These are phyloP conservation scores for Globisporangium irregulare DNA, from an alignment of 352 stramenopile genomes.

Conservation along the genomic window DNA sequence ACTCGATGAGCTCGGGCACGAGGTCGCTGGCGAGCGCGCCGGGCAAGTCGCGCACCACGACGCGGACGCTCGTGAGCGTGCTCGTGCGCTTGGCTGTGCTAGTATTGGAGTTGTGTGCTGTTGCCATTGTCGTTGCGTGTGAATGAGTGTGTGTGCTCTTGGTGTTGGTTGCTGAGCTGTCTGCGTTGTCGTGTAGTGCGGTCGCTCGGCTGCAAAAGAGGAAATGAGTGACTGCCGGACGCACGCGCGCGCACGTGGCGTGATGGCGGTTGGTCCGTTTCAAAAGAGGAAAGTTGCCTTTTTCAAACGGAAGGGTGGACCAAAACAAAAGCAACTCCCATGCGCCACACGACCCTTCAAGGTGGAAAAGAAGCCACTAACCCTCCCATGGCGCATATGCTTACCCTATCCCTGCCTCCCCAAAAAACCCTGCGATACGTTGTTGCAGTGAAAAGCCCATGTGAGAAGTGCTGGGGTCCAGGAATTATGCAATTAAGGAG, in stretches of 20 bases:
- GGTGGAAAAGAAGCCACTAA: neutral
- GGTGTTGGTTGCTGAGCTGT: neutral
- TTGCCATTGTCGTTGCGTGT: neutral
- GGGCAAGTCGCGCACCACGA: conserved; percentile 31
- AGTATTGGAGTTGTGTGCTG: neutral
- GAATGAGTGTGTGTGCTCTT: too few species aligned
- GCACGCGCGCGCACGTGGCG: too few species aligned
- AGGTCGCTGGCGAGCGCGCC: conserved; percentile 30
- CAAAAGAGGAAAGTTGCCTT: neutral
- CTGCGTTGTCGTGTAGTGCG: neutral
- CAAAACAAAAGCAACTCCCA: neutral
- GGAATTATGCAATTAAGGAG: neutral
- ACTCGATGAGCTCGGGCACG: conserved; percentile 23
- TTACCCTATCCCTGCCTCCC: neutral
- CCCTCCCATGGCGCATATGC: neutral
- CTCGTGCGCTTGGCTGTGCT: conserved; percentile 8
- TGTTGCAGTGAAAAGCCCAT: neutral
- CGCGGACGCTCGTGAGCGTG: conserved; percentile 39
- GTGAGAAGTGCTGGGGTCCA: neutral
- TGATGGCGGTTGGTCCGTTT: neutral
- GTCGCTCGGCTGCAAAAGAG: neutral
- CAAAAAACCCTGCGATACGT: neutral
- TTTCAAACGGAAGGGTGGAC: neutral
- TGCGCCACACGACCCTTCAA: neutral
- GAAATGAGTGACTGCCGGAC: neutral